Percentiles rank a stretch among this genome's conserved stretches.
These are phyloP conservation scores for Stagonosporopsis vannaccii DNA, from an alignment of 2,329 filamentous ascomycete genomes.

Conservation along the genomic window DNA sequence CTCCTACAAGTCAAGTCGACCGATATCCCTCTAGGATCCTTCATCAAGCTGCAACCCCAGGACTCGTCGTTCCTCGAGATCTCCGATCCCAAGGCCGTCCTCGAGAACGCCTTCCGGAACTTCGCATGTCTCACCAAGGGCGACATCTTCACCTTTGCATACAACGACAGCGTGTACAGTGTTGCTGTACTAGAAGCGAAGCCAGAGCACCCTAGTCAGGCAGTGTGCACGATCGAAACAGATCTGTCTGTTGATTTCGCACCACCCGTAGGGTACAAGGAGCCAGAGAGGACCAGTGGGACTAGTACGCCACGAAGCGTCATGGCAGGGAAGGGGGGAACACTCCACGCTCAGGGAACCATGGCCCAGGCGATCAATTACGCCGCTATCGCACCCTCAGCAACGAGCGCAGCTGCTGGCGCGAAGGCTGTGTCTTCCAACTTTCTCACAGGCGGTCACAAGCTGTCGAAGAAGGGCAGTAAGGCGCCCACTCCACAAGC, in stretches of 20 bases:
- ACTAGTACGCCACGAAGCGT: slow-evolving; percentile 82
- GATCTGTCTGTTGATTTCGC: slow-evolving; percentile 97
- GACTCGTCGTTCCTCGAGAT: slow-evolving; percentile 94
- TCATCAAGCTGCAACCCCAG: slow-evolving; percentile 97
- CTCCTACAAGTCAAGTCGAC: slow-evolving; percentile 95
- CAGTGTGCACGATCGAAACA: slow-evolving; percentile 91
- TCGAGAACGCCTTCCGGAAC: slow-evolving; percentile 95
- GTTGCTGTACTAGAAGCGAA: slow-evolving; percentile 95
- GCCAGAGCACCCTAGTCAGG: slow-evolving; percentile 82
- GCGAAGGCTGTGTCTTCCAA: slow-evolving; percentile 73
- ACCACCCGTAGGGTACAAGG: slow-evolving; percentile 90
- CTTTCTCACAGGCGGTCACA: slow-evolving; percentile 81
- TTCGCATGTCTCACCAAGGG: slow-evolving; percentile 93
- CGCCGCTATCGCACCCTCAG: slow-evolving; percentile 81
- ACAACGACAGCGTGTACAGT: slow-evolving; percentile 93
- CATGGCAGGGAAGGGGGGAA: slow-evolving; percentile 71
- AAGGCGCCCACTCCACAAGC: slow-evolving; percentile 72
- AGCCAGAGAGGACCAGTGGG: slow-evolving; percentile 80
- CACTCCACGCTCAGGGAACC: slow-evolving; percentile 82
- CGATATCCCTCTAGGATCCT: slow-evolving; percentile 84
- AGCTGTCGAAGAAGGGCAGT: slow-evolving; percentile 81
- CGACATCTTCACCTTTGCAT: slow-evolving; percentile 94
- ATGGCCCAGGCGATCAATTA: slow-evolving; percentile 99
- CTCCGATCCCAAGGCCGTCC: slow-evolving; percentile 93
- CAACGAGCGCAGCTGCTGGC: slow-evolving; percentile 69